Evolutionary conservation across 352 stramenopile genomes (phyloP), one percentile per base, ranked within the genome.

Genomic region (Phytopythium mirpurense): DNA sequence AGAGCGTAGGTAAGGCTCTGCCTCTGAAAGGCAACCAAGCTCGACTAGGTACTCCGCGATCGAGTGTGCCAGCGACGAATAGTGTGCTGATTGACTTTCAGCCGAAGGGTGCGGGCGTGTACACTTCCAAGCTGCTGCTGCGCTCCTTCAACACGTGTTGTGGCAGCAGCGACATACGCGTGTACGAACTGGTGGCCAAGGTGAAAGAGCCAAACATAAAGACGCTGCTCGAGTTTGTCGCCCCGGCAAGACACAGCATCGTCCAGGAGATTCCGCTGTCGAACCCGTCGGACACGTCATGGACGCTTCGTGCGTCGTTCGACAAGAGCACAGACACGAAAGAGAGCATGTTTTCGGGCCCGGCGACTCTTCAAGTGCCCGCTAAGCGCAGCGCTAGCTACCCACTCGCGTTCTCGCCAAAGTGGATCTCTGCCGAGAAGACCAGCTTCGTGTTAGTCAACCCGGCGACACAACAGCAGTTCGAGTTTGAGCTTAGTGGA

Each of bases 231-330:
- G 88, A 96, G 34, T 98, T 98, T 48, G 78, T 76, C 3, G 82
- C 86, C 0, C 91, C 90, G 2, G 90, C 92, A 8, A 59, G 91
- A 0, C 86, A 96, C 59, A 90, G 57, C 21, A 95, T 97, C 41
- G 67, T 87, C 0, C 92, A 98, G 53, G 83, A 95, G 31, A 96
- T 98, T 27, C 92, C 92, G 11, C 63, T 98, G 1, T 77, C 80
- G 12, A 98, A 98, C 51, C 87, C 80, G 5, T 91, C 85, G 0
- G 80, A 94, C 23, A 65, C 74, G n/a, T 59, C 68, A 4, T 98
- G 92, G 92, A 82, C 60, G 5, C 75, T 98, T 9, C 76, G 78
- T 10, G 85, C 83, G 7, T 59, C 70, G 24, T 88, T 96, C 54
- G 68, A 60, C 15, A 65, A 9, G 5, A 40, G 14, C 24, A 21